These are phyloP conservation scores for Waltergamsia citrina DNA, from an alignment of 2,329 filamentous ascomycete species.

Conservation along the genomic window DNA sequence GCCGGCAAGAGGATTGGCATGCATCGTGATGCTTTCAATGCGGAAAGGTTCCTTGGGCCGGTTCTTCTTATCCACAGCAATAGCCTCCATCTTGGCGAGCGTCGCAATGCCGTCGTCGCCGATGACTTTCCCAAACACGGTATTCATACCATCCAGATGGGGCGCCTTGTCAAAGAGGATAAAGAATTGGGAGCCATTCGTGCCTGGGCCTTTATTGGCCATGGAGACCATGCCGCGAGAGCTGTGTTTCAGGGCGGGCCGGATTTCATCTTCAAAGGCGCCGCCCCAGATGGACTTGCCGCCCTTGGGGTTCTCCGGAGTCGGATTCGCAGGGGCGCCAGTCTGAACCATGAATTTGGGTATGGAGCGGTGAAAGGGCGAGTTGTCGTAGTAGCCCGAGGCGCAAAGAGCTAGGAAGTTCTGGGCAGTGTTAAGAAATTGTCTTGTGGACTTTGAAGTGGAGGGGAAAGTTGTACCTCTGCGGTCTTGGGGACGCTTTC, in stretches of 20 bases:
- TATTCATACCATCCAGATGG: conserved; percentile 77
- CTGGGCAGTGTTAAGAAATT: conserved; percentile 25
- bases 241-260: conserved; percentile 58
- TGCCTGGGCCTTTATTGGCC: conserved; percentile 67
- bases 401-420: conserved; percentile 86
- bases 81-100: conserved; percentile 59
- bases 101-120: conserved; percentile 56
- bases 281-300: conserved; percentile 66
- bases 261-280: conserved; percentile 74
- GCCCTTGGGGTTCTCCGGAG: conserved; percentile 52
- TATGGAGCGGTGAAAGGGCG: conserved; percentile 73
- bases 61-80: conserved; percentile 71
- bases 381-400: conserved; percentile 65
- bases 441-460: background rate
- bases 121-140: conserved; percentile 69
- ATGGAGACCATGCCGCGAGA: conserved; percentile 63
- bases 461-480: conserved; percentile 40
- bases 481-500: conserved; percentile 89
- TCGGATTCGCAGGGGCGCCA: conserved; percentile 50
- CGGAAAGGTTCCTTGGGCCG: conserved; percentile 56
- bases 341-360: conserved; percentile 75
- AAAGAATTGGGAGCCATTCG: conserved; percentile 77
- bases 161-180: conserved; percentile 67
- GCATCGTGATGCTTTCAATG: conserved; percentile 63
- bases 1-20: conserved; percentile 69